Percentiles rank a stretch among this genome's conserved stretches.
These are phyloP conservation scores for Pythium apleroticum DNA, from an alignment of 352 stramenopile species.

Conservation along the genomic window DNA sequence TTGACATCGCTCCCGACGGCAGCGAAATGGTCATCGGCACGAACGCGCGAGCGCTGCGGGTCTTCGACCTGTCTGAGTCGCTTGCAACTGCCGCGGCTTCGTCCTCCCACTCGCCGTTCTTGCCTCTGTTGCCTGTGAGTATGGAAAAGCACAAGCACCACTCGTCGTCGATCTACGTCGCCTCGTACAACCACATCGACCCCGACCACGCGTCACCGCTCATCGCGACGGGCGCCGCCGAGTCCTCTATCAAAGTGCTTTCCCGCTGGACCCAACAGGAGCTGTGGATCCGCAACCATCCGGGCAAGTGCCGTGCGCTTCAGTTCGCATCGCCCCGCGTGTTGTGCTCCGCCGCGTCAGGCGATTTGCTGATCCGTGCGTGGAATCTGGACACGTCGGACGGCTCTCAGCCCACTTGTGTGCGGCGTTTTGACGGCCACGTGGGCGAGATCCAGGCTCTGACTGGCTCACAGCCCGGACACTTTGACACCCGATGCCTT, in stretches of 20 bases:
- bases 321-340: slow-evolving; percentile 37
- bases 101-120: slow-evolving; percentile 14
- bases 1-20: slow-evolving; percentile 44
- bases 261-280: slow-evolving; percentile 31
- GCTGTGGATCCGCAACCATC: slow-evolving; percentile 36
- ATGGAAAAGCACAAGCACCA: slow-evolving; percentile 68
- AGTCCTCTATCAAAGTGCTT: slow-evolving; percentile 63
- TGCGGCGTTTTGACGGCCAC: slow-evolving; percentile 54
- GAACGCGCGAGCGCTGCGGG: slow-evolving; percentile 51
- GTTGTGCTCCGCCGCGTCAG: slow-evolving; percentile 43
- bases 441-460: slow-evolving; percentile 65
- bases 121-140: slow-evolving; percentile 52
- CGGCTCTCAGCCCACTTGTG: slow-evolving; percentile 10
- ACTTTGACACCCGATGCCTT: slow-evolving; percentile 7
- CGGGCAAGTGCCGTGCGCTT: slow-evolving; percentile 49
- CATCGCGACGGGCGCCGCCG: slow-evolving; percentile 55
- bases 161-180: slow-evolving; percentile 52
- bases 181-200: slow-evolving; percentile 39
- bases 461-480: background rate
- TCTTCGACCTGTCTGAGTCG: slow-evolving; percentile 44
- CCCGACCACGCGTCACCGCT: slow-evolving; percentile 15
- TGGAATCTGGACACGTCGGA: slow-evolving; percentile 46
- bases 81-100: slow-evolving; percentile 1
- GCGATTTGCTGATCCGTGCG: slow-evolving; percentile 46
- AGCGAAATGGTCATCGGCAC: slow-evolving; percentile 56